phyloP scores from a whole-genome alignment of 1,139 yeast species.

The Magnusiomyces suaveolens region DNA sequence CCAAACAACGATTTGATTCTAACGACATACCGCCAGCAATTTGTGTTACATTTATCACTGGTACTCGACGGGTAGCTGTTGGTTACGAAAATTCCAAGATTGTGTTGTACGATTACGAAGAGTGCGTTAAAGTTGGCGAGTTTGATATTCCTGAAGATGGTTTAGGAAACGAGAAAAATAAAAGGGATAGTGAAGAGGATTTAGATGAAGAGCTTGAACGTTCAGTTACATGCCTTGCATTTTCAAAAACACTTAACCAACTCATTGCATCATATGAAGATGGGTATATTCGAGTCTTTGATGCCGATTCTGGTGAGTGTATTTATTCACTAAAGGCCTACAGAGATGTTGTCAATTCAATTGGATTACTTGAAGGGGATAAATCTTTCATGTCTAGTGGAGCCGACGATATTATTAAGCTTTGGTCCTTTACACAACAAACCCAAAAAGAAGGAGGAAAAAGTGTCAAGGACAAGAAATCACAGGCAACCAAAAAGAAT shows the following conservation, averaged over 20 bases:
- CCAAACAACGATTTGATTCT: not conserved
- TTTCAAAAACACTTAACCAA: slow-evolving; percentile 4
- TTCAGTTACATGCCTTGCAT: not conserved
- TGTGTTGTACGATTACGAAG: slow-evolving; percentile 23
- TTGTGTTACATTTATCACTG: slow-evolving; percentile 14
- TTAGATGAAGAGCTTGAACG: not conserved
- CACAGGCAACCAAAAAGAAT: not conserved
- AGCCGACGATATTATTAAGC: slow-evolving; percentile 24
- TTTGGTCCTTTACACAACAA: slow-evolving; percentile 21
- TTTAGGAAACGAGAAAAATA: not conserved
- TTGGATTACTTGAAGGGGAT: slow-evolving; percentile 15
- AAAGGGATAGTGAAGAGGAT: not conserved
- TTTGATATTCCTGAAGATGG: slow-evolving; percentile 7
- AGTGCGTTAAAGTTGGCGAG: slow-evolving; percentile 19
- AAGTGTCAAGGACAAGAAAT: not conserved
- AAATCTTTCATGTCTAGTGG: slow-evolving; percentile 24
- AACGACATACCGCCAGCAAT: slow-evolving; percentile 1
- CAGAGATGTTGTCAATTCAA: slow-evolving; percentile 20
- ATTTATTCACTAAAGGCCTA: slow-evolving; percentile 23
- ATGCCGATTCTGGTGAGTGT: slow-evolving; percentile 18
- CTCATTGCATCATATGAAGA: slow-evolving; percentile 14
- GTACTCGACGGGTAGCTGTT: slow-evolving; percentile 18
- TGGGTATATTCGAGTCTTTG: slow-evolving; percentile 20
- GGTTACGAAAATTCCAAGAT: slow-evolving; percentile 25
- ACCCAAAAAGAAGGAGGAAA: not conserved